Conservation (phyloP, 2,329 filamentous ascomycete species). For the Salinomyces thailandicus region DNA sequence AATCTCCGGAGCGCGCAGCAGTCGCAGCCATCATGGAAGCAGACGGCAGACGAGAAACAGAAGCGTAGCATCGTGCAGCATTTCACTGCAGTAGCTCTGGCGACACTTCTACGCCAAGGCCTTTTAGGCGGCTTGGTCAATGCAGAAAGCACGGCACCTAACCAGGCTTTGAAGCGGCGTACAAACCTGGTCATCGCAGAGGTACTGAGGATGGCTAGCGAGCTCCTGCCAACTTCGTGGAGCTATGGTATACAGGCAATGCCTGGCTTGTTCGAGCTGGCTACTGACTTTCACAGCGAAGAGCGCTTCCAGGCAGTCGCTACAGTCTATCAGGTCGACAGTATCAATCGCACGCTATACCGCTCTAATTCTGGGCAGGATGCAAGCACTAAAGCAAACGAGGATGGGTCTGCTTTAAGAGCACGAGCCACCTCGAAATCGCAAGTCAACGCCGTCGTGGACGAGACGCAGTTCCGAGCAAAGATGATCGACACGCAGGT, state of each 20-base stretch:
- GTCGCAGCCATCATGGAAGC: conserved; percentile 40
- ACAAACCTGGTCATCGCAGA: conserved; percentile 85
- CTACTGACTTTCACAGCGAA: conserved; percentile 60
- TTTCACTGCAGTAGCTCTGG: conserved; percentile 80
- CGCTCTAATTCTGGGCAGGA: conserved; percentile 50
- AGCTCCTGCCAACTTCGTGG: conserved; percentile 69
- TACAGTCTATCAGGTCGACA: conserved; percentile 96
- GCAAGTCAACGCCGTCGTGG: conserved; percentile 50
- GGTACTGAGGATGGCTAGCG: conserved; percentile 78
- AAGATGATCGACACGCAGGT: conserved; percentile 71
- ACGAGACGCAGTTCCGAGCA: conserved; percentile 53
- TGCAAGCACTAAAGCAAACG: conserved; percentile 12
- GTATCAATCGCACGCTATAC: conserved; percentile 85
- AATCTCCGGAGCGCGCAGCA: conserved; percentile 58
- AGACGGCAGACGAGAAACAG: conserved; percentile 55
- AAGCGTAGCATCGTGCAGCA: conserved; percentile 78
- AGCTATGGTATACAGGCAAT: conserved; percentile 79
- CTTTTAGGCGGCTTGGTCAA: conserved; percentile 46
- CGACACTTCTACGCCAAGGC: conserved; percentile 72
- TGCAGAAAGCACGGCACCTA: conserved; percentile 58
- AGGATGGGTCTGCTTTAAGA: conserved; percentile 23
- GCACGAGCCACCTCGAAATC: conserved; percentile 42
- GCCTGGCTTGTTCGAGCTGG: conserved; percentile 70
- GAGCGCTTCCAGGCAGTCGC: conserved; percentile 71
- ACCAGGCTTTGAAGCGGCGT: conserved; percentile 67